Conservation (phyloP, 108 stramenopile species). For the Nannochloropsis granulata region DNA sequence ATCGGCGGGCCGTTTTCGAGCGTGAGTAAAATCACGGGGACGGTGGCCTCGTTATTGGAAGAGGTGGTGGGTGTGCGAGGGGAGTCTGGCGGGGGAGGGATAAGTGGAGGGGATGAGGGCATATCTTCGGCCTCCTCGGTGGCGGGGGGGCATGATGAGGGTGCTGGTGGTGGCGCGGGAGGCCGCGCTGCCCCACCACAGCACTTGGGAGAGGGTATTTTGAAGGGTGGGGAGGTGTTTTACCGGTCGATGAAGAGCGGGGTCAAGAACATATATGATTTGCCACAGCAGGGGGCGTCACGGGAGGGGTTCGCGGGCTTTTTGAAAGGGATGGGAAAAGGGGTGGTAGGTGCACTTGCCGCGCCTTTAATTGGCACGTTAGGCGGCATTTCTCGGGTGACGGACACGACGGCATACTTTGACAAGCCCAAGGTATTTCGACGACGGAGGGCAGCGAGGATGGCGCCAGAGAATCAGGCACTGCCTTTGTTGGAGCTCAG, state of each 20-base stretch:
- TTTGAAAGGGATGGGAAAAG: constrained; percentile 31
- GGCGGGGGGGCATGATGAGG: background rate
- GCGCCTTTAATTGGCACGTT: constrained; percentile 28
- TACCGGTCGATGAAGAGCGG: constrained; percentile 27
- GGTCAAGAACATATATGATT: constrained; percentile 20
- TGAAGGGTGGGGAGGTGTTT: constrained; percentile 30
- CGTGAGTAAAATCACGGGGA: constrained; percentile 31
- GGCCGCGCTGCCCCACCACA: constrained; percentile 8
- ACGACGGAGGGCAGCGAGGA: background rate
- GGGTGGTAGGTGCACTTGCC: constrained; percentile 28
- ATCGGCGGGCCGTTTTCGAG: constrained; percentile 34
- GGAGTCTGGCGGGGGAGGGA: constrained; percentile 7
- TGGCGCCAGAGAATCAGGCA: background rate
- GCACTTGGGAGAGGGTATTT: constrained; percentile 17
- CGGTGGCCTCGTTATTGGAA: background rate
- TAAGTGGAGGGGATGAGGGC: constrained; percentile 5
- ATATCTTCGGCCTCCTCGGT: background rate
- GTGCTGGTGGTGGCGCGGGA: background rate
- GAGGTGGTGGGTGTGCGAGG: background rate
- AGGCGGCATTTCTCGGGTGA: constrained; percentile 23
- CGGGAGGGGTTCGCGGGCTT: constrained; percentile 28
- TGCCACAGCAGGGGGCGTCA: constrained; percentile 21
- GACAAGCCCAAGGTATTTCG: background rate
- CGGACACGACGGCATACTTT: constrained; percentile 1
- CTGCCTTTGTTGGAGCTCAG: background rate